A percentile compares a stretch with the other conserved stretches of the same genome.
phyloP scores from a whole-genome alignment of 179 eudicot species.

The Silene noctiflora region DNA sequence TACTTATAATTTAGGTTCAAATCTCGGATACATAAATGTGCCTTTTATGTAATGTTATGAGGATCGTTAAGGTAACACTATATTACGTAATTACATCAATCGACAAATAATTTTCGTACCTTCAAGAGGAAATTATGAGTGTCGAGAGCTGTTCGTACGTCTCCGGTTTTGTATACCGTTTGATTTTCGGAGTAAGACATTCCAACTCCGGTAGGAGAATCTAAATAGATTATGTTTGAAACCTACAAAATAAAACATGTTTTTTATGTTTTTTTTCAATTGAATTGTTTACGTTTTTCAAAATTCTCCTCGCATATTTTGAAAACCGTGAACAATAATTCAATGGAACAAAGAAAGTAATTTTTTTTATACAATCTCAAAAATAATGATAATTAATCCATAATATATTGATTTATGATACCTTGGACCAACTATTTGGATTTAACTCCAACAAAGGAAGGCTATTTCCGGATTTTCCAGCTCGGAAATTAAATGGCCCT shows the following conservation, averaged over 20 bases:
- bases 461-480: slow-evolving; percentile 45
- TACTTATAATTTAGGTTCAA: no score
- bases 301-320: no score
- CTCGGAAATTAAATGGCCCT: slow-evolving; percentile 91
- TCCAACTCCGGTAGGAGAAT: slow-evolving; percentile 95
- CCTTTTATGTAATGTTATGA: no score
- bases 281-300: no score
- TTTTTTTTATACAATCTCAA: no score
- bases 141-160: slow-evolving; percentile 70
- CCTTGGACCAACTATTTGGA: slow-evolving; percentile 97
- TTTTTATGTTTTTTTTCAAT: not conserved
- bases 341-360: no score
- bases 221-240: slow-evolving; percentile 79
- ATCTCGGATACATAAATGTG: no score
- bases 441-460: slow-evolving; percentile 75
- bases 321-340: no score
- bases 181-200: slow-evolving; percentile 64
- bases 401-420: slow-evolving; percentile 13
- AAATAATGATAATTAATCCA: not conserved
- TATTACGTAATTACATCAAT: no score
- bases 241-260: slow-evolving; percentile 44
- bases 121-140: slow-evolving; percentile 77
- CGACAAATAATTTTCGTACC: slow-evolving; percentile 33
- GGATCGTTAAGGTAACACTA: no score
- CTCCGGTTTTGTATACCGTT: slow-evolving; percentile 66